phyloP scores from a whole-genome alignment of 164 flowering plant species.

The Umbellularia californica region DNA sequence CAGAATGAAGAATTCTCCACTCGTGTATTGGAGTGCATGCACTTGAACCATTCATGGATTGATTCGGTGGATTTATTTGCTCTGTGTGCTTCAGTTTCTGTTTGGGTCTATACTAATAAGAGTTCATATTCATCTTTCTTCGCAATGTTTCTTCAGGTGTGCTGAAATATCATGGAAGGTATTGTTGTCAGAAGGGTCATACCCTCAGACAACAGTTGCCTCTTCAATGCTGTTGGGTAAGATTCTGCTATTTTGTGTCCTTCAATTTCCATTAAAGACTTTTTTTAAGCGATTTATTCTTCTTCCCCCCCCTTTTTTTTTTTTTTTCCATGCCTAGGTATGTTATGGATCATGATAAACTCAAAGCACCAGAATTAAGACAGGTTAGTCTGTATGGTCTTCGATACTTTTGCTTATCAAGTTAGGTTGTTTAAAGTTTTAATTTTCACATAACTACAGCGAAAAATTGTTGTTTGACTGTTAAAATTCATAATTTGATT shows the following conservation, averaged over 20 bases:
- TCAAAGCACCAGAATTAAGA: slow-evolving; percentile 78
- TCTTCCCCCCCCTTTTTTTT: not conserved
- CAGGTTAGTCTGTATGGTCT: slow-evolving; percentile 46
- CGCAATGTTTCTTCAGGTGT: not conserved
- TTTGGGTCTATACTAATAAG: too few relatives aligned
- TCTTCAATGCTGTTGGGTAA: slow-evolving; percentile 97
- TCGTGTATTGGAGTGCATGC: too few relatives aligned
- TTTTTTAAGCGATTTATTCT: not conserved
- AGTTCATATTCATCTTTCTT: not conserved
- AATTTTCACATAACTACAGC: not conserved
- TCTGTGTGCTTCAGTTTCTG: too few relatives aligned
- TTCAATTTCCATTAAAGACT: not conserved
- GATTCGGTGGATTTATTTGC: too few relatives aligned
- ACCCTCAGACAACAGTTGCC: slow-evolving; percentile 97
- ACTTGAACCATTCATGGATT: too few relatives aligned
- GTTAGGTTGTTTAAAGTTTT: not conserved
- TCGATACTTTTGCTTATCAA: not conserved
- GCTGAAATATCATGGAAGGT: slow-evolving; percentile 61
- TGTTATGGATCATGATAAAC: slow-evolving; percentile 89
- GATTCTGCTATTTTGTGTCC: not conserved
- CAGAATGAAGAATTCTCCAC: too few relatives aligned
- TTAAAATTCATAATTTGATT: not conserved
- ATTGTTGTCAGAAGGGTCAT: slow-evolving; percentile 76
- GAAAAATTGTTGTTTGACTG: not conserved
- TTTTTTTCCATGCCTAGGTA: slow-evolving; percentile 42